Percentiles rank a stretch among this genome's conserved stretches.
These are phyloP conservation scores for Populus euphratica DNA, from an alignment of 345 rosid species.

Conservation along the genomic window DNA sequence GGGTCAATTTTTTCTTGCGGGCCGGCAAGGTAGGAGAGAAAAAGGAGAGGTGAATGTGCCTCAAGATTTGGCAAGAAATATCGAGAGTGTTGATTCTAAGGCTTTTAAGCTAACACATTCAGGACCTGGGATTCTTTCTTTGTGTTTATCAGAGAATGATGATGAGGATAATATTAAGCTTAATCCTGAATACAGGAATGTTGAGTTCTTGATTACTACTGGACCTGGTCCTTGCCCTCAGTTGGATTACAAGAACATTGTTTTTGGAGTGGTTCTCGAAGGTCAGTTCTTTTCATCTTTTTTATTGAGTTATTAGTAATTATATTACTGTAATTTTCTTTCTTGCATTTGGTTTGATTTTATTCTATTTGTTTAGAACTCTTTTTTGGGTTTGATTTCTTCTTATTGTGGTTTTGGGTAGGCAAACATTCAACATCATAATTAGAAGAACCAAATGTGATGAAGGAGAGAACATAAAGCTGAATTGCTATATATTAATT, in stretches of 20 bases:
- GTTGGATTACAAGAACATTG: conserved; percentile 73
- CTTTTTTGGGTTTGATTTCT: background rate
- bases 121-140: conserved; percentile 63
- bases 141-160: conserved; percentile 79
- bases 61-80: conserved; percentile 46
- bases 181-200: conserved; percentile 69
- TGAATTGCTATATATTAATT: background rate
- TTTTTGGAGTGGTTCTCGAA: conserved; percentile 83
- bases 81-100: conserved; percentile 62
- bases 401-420: background rate
- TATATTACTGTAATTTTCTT: no score
- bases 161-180: conserved; percentile 71
- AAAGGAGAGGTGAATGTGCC: conserved; percentile 53
- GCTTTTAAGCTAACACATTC: conserved; percentile 62
- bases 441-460: background rate
- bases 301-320: background rate
- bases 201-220: conserved; percentile 82
- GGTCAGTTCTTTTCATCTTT: conserved; percentile 35
- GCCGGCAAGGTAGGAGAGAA: conserved; percentile 64
- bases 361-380: background rate
- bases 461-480: background rate
- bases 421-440: background rate
- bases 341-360: background rate
- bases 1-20: conserved; percentile 74
- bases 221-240: conserved; percentile 90